Percentiles rank a stretch among this genome's conserved stretches.
These are phyloP conservation scores for Prillingera fragicola DNA, from an alignment of 1,284 basidiomycete genomes.

Conservation along the genomic window DNA sequence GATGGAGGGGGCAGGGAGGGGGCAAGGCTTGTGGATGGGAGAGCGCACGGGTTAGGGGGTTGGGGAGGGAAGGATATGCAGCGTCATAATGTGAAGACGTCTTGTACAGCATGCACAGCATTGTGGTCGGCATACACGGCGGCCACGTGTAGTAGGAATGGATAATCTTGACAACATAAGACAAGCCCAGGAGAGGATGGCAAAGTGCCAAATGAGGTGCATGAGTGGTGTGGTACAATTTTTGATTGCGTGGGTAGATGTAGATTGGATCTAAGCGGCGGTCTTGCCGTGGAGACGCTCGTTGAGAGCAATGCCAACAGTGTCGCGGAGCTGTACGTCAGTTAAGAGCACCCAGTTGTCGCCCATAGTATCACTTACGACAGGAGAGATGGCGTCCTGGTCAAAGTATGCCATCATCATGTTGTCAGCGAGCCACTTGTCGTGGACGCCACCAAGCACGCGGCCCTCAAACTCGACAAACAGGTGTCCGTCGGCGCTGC, in stretches of 20 bases:
- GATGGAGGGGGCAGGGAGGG: neutral
- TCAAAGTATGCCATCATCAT: conserved; percentile 50
- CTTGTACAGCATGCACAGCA: conserved; percentile 13
- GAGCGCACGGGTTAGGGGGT: no score
- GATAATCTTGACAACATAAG: no score
- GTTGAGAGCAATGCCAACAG: conserved; percentile 32
- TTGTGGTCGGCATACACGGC: no score
- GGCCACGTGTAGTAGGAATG: no score
- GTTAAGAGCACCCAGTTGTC: neutral
- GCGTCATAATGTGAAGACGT: conserved; percentile 1
- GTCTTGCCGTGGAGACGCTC: neutral
- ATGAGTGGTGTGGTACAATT: neutral
- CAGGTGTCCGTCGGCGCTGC: conserved; percentile 21
- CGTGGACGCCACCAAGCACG: conserved; percentile 41
- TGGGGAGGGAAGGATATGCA: neutral
- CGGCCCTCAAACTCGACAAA: conserved; percentile 32
- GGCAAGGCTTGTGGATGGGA: neutral
- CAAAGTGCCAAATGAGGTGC: neutral
- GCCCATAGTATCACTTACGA: conserved; percentile 3
- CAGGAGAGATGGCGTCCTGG: conserved; percentile 41
- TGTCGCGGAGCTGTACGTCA: conserved; percentile 31
- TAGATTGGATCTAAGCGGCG: neutral
- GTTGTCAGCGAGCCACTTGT: conserved; percentile 45
- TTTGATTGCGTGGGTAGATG: neutral
- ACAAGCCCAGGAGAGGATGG: neutral